Evolutionary conservation across 2,329 filamentous ascomycete species (phyloP).

Genomic region (Trichophyton schoenleinii): DNA sequence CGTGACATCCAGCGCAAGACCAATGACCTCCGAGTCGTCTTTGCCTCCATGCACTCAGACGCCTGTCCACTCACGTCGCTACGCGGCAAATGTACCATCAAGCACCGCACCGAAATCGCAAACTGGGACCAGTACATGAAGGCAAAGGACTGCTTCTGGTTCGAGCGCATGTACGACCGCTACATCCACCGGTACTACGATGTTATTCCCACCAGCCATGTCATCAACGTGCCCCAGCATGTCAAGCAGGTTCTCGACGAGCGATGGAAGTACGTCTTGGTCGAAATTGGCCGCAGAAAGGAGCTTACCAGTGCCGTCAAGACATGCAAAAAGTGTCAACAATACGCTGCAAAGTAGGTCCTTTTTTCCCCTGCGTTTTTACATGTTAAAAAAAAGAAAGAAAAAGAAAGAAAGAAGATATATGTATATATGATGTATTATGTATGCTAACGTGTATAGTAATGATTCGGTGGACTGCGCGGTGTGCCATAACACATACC

Average conservation of each 20-base stretch:
- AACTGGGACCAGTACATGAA: constrained; percentile 76
- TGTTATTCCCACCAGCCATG: constrained; percentile 77
- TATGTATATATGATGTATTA: neutral
- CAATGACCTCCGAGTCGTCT: constrained; percentile 79
- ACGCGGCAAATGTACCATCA: constrained; percentile 84
- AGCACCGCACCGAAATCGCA: constrained; percentile 73
- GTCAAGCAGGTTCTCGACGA: constrained; percentile 95
- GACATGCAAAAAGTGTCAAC: constrained; percentile 80
- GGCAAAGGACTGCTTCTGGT: constrained; percentile 83
- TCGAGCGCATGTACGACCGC: constrained; percentile 91
- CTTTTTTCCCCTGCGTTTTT: neutral
- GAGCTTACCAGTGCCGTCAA: constrained; percentile 94
- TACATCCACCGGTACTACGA: constrained; percentile 98
- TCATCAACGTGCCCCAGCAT: constrained; percentile 90
- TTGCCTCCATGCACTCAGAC: constrained; percentile 97
- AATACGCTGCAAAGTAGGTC: constrained; percentile 80
- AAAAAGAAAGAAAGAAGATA: neutral
- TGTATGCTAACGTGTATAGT: constrained; percentile 33
- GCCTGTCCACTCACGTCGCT: constrained; percentile 83
- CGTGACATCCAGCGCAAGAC: constrained; percentile 90
- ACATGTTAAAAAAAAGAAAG: no score
- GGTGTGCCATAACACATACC: constrained; percentile 87
- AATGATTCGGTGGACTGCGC: constrained; percentile 95
- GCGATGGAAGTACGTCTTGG: constrained; percentile 89
- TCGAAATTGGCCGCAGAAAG: constrained; percentile 86